Evolutionary conservation across 805 yeast species (phyloP), one percentile per base, ranked within the genome.

Genomic region (Komagataella pastoris): DNA sequence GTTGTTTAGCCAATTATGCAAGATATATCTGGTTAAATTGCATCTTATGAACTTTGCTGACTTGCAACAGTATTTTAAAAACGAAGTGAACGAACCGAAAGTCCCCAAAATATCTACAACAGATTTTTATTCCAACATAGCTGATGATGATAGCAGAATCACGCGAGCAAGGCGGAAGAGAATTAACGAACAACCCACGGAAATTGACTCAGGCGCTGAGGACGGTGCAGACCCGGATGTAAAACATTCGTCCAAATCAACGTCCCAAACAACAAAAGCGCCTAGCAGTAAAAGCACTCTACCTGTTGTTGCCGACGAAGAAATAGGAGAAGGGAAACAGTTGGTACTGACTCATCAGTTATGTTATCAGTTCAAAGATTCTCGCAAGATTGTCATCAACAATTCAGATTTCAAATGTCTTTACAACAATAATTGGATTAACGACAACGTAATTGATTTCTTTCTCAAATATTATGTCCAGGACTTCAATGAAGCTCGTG

Each of bases 401-500:
- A 75, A 79, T 54, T 73, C 77, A 44, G 99, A 93, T 61, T 88
- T 85, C 63, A 79, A 78, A 55, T 85, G 97, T 47, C 72, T 91
- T 7, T 81, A 82, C 60, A 83, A 84, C 53, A 81, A 82, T 48
- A 87, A 85, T 55, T 91, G 96, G 90, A 78, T 93, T 49, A 91
- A 93, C 67, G 99, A 93, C 61, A 77, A 85, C 0, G 70, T 93
- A 49, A 83, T 93, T 52, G 96, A 88, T 64, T 91, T 91, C 62
- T 89, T 87, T 59, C 71, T 88, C 24, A 79, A 78, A 53, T 83
- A 73, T 60, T 77, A 75, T 55, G 50, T 63, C 24, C 52, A 61
- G 45, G 55, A 53, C 54, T 36, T 47, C 57, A 24, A 48, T 47
- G 23, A 49, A 50, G 18, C 17, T 44, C 6, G 76, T 3, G 76